Conservation (phyloP, 352 stramenopile genomes). For the Phytophthora niederhauseri region DNA sequence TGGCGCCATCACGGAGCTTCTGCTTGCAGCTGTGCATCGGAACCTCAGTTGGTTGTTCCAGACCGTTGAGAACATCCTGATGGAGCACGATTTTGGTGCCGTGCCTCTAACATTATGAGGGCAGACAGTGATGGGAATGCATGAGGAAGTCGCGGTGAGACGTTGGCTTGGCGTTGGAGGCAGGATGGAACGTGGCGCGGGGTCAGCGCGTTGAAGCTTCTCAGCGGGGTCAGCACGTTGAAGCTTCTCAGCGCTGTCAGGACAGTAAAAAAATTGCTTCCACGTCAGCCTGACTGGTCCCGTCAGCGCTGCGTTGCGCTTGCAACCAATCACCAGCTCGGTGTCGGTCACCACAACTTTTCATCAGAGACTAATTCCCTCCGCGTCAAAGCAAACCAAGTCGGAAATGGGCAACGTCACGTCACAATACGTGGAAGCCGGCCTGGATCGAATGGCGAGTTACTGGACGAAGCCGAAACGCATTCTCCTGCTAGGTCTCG, state of each 20-base stretch:
- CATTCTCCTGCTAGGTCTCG: slow-evolving; percentile 89
- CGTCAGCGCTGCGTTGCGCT: neutral
- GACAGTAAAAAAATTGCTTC: neutral
- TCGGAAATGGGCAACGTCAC: slow-evolving; percentile 41
- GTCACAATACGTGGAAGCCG: slow-evolving; percentile 36
- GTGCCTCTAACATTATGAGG: neutral
- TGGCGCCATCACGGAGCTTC: slow-evolving; percentile 50
- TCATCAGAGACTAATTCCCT: neutral
- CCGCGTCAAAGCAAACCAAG: neutral
- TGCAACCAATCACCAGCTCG: slow-evolving; percentile 28
- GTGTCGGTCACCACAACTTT: slow-evolving; percentile 18
- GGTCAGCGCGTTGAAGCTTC: neutral
- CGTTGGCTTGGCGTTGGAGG: neutral
- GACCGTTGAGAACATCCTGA: slow-evolving; percentile 62
- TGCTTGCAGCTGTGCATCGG: slow-evolving; percentile 50
- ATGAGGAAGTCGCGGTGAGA: neutral
- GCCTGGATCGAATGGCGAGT: slow-evolving; percentile 33
- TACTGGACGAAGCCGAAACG: slow-evolving; percentile 48
- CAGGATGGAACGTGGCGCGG: neutral
- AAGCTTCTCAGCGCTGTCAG: neutral
- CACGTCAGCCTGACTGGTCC: slow-evolving; percentile 10
- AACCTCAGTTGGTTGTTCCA: slow-evolving; percentile 56
- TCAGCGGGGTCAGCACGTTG: neutral
- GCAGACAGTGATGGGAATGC: slow-evolving; percentile 37
- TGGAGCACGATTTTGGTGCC: slow-evolving; percentile 38